Percentiles rank a stretch among this genome's conserved stretches.
These are phyloP conservation scores for Nicotiana obtusifolia DNA, from an alignment of 257 asterid genomes.

Conservation along the genomic window DNA sequence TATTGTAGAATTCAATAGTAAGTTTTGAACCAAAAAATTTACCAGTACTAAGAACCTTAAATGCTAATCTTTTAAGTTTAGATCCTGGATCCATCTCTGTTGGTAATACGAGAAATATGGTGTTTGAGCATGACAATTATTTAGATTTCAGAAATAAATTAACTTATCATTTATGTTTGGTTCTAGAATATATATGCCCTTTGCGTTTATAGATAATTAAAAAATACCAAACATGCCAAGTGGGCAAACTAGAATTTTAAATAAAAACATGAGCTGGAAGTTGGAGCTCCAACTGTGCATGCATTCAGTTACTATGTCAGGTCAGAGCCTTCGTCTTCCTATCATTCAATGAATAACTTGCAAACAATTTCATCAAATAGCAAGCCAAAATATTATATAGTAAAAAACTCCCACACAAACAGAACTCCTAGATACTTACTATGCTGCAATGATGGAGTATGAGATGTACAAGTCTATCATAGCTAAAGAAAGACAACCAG, in stretches of 20 bases:
- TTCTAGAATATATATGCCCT: constrained; percentile 13
- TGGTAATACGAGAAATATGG: neutral
- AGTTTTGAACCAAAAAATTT: neutral
- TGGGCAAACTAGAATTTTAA: constrained; percentile 11
- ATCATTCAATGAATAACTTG: constrained; percentile 9
- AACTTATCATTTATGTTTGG: neutral
- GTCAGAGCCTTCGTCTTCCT: constrained; percentile 15
- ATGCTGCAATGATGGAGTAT: neutral
- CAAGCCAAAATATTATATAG: neutral
- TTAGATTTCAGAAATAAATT: neutral
- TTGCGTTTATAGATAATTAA: constrained; percentile 6
- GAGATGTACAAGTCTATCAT: neutral
- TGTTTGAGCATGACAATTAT: neutral
- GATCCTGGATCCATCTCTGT: neutral
- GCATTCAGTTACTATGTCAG: neutral
- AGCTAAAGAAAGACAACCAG: neutral
- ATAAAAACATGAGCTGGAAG: constrained; percentile 22
- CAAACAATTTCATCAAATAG: neutral
- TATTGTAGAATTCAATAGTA: neutral
- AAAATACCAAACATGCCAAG: constrained; percentile 2
- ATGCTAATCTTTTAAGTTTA: neutral
- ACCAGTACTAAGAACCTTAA: neutral
- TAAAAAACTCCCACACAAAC: neutral
- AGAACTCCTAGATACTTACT: constrained; percentile 4
- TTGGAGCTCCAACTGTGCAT: constrained; percentile 36